A percentile compares a stretch with the other conserved stretches of the same genome.
These are phyloP conservation scores for Beauveria australis DNA, from an alignment of 2,329 filamentous ascomycete species.

Conservation along the genomic window DNA sequence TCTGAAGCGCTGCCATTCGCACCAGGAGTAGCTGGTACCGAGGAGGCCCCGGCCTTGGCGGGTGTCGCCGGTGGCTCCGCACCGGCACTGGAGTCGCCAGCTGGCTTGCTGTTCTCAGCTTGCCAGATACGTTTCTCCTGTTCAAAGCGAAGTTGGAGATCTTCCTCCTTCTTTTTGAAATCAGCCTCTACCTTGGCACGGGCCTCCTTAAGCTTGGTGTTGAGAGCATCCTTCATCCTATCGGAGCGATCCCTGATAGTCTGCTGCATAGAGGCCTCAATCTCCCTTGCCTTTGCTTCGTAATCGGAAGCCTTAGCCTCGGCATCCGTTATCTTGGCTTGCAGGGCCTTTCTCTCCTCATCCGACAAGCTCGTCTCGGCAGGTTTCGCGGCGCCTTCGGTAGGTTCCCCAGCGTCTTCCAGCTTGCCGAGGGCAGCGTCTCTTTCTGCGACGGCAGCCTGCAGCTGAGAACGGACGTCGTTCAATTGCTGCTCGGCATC, in stretches of 20 bases:
- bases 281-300: slow-evolving; percentile 54
- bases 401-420: slow-evolving; percentile 27
- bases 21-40: slow-evolving; percentile 27
- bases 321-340: slow-evolving; percentile 52
- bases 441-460: slow-evolving; percentile 52
- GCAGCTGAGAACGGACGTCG: slow-evolving; percentile 49
- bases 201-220: slow-evolving; percentile 63
- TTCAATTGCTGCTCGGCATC: slow-evolving; percentile 57
- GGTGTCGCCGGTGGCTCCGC: slow-evolving; percentile 18
- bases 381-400: slow-evolving; percentile 13
- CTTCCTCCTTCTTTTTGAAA: slow-evolving; percentile 45
- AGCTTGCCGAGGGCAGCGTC: slow-evolving; percentile 46
- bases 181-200: slow-evolving; percentile 43
- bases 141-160: slow-evolving; percentile 48
- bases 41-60: slow-evolving; percentile 27
- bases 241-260: slow-evolving; percentile 59
- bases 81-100: slow-evolving; percentile 15
- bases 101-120: slow-evolving; percentile 37
- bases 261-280: slow-evolving; percentile 53
- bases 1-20: slow-evolving; percentile 28
- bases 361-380: slow-evolving; percentile 35
- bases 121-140: slow-evolving; percentile 57
- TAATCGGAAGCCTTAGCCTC: slow-evolving; percentile 56
- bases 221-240: slow-evolving; percentile 59
- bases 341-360: slow-evolving; percentile 51